Percentiles rank a stretch among this genome's conserved stretches.
Conservation (phyloP, 2,329 filamentous ascomycete genomes). For the Hypoxylon sp. region DNA sequence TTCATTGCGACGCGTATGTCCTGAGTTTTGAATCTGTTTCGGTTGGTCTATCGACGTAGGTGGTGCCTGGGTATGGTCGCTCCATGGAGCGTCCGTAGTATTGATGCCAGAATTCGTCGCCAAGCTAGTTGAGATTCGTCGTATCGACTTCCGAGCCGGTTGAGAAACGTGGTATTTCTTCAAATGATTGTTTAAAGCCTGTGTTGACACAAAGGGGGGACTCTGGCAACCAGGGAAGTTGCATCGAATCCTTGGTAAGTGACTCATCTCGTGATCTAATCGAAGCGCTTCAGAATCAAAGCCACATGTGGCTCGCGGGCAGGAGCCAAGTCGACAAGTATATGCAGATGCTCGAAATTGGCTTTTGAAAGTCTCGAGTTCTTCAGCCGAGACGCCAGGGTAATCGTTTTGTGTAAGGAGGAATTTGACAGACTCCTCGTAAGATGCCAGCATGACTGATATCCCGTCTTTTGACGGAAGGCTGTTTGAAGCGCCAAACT, state of each 20-base stretch:
- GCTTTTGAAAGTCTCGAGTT: not conserved
- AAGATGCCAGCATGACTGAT: not conserved
- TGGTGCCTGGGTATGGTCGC: too few relatives aligned
- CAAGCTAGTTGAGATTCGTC: not conserved
- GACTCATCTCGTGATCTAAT: not conserved
- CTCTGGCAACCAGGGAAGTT: conserved; percentile 1
- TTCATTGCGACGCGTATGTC: too few relatives aligned
- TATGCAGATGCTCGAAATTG: not conserved
- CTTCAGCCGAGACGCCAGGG: not conserved
- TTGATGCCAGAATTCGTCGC: not conserved
- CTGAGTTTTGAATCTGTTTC: too few relatives aligned
- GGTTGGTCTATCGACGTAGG: too few relatives aligned
- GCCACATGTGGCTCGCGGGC: not conserved
- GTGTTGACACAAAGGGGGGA: not conserved
- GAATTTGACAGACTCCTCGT: not conserved
- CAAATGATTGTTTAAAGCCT: not conserved
- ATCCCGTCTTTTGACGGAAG: not conserved
- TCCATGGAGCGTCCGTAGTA: too few relatives aligned
- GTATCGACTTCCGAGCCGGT: not conserved
- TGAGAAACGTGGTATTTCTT: not conserved
- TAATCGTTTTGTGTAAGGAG: not conserved
- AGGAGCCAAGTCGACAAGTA: not conserved
- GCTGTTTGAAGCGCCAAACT: not conserved
- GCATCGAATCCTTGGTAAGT: not conserved
- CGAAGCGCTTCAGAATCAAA: not conserved